These are phyloP conservation scores for Lathyrus sativus DNA, from an alignment of 306 rosid genomes.

Conservation along the genomic window DNA sequence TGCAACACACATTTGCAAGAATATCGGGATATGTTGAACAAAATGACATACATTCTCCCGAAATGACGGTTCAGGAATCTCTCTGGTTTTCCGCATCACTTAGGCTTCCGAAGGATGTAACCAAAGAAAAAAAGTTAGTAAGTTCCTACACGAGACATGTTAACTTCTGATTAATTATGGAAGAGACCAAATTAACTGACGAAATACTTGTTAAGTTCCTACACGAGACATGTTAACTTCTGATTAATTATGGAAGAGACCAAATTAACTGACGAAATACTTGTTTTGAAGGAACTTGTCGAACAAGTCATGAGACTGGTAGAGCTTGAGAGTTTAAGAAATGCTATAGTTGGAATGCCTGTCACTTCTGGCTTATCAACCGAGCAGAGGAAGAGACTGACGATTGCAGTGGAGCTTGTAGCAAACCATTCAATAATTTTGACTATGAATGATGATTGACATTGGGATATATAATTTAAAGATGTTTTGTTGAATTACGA, in stretches of 20 bases:
- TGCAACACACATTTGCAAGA: slow-evolving; percentile 2
- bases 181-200: too few species aligned
- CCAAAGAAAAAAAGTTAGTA: not conserved
- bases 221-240: too few species aligned
- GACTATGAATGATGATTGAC: too few species aligned
- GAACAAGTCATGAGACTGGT: slow-evolving; percentile 1
- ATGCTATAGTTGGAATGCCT: slow-evolving; percentile 10
- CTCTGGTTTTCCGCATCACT: slow-evolving; percentile 11
- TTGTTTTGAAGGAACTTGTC: slow-evolving; percentile 12
- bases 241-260: too few species aligned
- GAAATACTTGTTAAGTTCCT: too few species aligned
- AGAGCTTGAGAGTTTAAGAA: slow-evolving; percentile 7
- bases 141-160: too few species aligned
- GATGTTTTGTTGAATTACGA: too few species aligned
- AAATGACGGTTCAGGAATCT: slow-evolving; percentile 12
- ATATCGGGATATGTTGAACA: not conserved
- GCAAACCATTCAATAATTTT: slow-evolving; percentile 17
- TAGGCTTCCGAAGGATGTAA: not conserved
- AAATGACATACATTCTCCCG: slow-evolving; percentile 21
- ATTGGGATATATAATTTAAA: too few species aligned
- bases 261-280: not conserved
- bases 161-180: too few species aligned
- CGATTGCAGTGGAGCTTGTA: slow-evolving; percentile 7
- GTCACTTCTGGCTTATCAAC: slow-evolving; percentile 3
- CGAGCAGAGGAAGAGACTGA: slow-evolving; percentile 9